phyloP scores from a whole-genome alignment of 2,329 filamentous ascomycete genomes.

The Colletotrichum chrysophilum region DNA sequence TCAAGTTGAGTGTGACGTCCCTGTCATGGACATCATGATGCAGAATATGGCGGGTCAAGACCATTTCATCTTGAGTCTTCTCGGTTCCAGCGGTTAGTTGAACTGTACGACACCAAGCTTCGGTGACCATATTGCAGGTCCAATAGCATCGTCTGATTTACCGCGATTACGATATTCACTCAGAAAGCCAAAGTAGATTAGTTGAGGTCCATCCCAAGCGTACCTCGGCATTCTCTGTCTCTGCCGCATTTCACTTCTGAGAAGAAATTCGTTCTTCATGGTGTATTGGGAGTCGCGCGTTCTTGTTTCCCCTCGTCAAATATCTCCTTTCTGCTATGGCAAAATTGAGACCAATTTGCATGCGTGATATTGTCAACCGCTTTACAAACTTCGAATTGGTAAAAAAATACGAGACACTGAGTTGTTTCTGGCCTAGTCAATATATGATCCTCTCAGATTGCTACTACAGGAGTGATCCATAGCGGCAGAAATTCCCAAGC shows the following conservation, averaged over 20 bases:
- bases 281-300: neutral
- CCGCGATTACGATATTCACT: neutral
- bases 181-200: neutral
- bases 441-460: fast-evolving
- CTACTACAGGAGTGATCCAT: neutral
- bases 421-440: neutral
- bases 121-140: neutral
- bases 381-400: neutral
- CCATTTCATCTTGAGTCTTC: neutral
- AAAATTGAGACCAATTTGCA: too few species aligned
- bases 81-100: neutral
- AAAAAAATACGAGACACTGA: too few species aligned
- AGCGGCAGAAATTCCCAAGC: neutral
- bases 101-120: neutral
- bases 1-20: neutral
- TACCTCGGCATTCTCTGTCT: neutral
- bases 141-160: neutral
- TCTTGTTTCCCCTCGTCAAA: neutral
- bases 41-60: too few species aligned
- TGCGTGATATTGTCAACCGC: neutral
- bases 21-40: neutral
- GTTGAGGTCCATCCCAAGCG: neutral
- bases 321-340: neutral
- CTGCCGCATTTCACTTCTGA: neutral
- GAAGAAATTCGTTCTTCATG: neutral